Base-by-base conservation (phyloP, 2,329 filamentous ascomycete genomes). In the Thyridium curvatum region DNA sequence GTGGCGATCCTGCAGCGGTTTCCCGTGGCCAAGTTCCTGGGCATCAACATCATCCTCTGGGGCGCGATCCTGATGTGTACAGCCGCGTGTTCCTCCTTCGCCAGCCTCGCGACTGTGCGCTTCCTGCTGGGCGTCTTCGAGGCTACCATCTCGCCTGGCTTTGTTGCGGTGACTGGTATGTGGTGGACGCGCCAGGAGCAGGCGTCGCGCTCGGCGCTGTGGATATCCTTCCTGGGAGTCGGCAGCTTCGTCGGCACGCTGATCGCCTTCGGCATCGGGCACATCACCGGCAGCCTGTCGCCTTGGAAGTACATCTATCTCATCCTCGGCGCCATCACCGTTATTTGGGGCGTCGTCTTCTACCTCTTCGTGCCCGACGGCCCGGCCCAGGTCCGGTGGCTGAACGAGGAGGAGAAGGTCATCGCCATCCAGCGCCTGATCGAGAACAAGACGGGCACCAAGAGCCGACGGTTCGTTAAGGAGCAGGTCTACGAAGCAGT, bases 141-240 rank as follows among this genome's bases (percentile, higher is more conserved):
- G 50, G 72, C 74, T 2, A 69, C 67, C 4, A 67, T 77, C 35
- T 69, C 67, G 0, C 76, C 76, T 0, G 68, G 65, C 0, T 72
- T 77, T 46, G 72, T 78, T 60, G 70, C 74, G 47, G 62, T 78
- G 39, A 76, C 71, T 0, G 67, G 66, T 1, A 73, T 69, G 4
- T 77, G 70, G 71, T 77, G 76, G 46, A 74, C 70, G 0, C 69
- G 73, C 28, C 69, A 74, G 38, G 73, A 77, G 51, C 72, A 75
- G 45, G 73, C 74, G 2, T 58, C 59, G 4, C 61, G 74, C 3
- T 72, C 72, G 0, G 73, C 72, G 4, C 64, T 77, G 17, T 79
- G 74, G 74, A 78, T 76, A 42, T 59, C 68, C 1, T 70, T 70
- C 4, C 73, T 73, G 45, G 63, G 66, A 1, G 58, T 69, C 13